These are phyloP conservation scores for Solanum ossicruentum DNA, from an alignment of 257 asterid genomes.

Conservation along the genomic window DNA sequence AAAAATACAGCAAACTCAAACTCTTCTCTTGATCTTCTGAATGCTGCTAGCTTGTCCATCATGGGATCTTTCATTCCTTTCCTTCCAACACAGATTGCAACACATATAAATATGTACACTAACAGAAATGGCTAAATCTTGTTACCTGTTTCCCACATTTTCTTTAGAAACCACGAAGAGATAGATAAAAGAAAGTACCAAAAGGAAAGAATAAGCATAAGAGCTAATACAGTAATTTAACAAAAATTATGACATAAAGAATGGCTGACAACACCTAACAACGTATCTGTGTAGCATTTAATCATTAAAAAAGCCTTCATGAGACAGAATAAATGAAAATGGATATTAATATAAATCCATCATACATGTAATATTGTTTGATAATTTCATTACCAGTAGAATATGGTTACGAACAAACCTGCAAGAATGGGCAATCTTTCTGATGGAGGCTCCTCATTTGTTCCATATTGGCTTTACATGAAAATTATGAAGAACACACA, in stretches of 20 bases:
- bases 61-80: not conserved
- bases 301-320: not conserved
- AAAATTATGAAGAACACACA: not conserved
- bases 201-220: not conserved
- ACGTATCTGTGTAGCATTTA: not conserved
- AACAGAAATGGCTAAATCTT: not conserved
- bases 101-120: not conserved
- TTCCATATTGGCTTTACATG: constrained; percentile 35
- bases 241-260: not conserved
- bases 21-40: not conserved
- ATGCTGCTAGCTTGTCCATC: not conserved
- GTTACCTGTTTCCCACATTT: not conserved
- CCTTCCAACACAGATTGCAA: not conserved
- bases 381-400: not conserved
- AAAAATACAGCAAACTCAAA: not conserved
- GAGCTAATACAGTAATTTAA: not conserved
- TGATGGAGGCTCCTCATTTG: constrained; percentile 29
- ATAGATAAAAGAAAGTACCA: not conserved
- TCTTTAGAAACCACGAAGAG: not conserved
- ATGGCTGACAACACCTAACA: not conserved
- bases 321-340: not conserved
- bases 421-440: constrained; percentile 39
- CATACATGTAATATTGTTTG: not conserved
- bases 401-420: constrained; percentile 31
- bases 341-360: not conserved